phyloP scores from a whole-genome alignment of 345 rosid genomes.

The Eucalyptus urophylla region DNA sequence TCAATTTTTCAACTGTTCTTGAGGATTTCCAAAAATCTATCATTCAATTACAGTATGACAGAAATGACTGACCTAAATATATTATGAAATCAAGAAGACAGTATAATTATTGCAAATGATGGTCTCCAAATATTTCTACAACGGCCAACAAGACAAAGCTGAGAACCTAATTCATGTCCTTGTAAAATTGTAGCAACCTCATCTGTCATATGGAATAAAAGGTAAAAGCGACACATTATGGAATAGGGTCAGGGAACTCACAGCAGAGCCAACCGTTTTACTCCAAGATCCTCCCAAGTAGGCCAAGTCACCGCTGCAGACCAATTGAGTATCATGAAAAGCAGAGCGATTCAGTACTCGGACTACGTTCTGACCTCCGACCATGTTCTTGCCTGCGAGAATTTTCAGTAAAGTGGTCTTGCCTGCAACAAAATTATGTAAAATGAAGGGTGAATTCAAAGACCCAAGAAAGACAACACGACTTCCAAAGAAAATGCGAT shows the following conservation, averaged over 20 bases:
- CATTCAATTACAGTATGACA: not conserved
- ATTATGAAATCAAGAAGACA: not conserved
- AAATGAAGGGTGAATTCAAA: not conserved
- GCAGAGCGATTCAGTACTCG: slow-evolving; percentile 68
- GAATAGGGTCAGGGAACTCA: slow-evolving; percentile 14
- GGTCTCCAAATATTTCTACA: not conserved
- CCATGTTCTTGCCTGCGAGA: slow-evolving; percentile 93
- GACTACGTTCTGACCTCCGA: slow-evolving; percentile 79
- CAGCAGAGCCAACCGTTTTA: slow-evolving; percentile 83
- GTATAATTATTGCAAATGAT: not conserved
- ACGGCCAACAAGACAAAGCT: not conserved
- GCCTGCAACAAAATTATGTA: slow-evolving; percentile 20
- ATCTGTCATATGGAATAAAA: not conserved
- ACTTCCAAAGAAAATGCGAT: not conserved
- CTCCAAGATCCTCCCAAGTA: slow-evolving; percentile 95
- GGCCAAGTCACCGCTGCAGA: slow-evolving; percentile 79
- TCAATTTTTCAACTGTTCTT: not conserved
- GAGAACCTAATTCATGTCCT: not conserved
- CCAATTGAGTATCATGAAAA: slow-evolving; percentile 82
- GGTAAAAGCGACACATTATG: not conserved
- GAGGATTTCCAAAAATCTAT: not conserved
- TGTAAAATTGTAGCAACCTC: not conserved
- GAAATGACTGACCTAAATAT: not conserved
- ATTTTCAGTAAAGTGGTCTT: slow-evolving; percentile 83
- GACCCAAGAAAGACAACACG: not conserved